Conservation (phyloP, 352 stramenopile genomes). For the Globisporangium nodosum region DNA sequence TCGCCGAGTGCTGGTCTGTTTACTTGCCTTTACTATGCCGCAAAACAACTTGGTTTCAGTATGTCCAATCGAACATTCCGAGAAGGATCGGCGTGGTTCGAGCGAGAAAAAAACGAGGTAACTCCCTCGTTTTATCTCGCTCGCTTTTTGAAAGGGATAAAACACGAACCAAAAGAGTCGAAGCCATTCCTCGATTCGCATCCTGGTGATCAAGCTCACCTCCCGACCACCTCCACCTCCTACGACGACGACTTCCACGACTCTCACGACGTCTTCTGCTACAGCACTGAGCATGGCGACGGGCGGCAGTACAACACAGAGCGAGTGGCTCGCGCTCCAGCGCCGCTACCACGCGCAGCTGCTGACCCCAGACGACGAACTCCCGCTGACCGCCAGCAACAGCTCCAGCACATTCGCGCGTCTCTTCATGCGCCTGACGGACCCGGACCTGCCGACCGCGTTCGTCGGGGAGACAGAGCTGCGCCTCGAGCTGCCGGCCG, state of each 20-base stretch:
- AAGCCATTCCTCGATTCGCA: neutral
- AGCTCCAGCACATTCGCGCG: constrained; percentile 10
- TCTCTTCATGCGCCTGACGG: constrained; percentile 58
- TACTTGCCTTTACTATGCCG: neutral
- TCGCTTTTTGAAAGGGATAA: neutral
- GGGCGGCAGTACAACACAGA: constrained; percentile 8
- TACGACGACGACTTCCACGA: neutral
- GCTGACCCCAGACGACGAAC: constrained; percentile 9
- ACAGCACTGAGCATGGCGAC: constrained; percentile 1
- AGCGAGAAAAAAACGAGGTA: neutral
- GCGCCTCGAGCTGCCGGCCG: constrained; percentile 35
- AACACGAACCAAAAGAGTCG: neutral
- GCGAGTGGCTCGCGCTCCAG: constrained; percentile 64
- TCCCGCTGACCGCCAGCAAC: constrained; percentile 5
- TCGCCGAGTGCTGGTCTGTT: neutral
- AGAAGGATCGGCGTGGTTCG: neutral
- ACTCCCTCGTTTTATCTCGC: neutral
- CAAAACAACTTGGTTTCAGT: neutral
- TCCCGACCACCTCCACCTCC: too few relatives aligned
- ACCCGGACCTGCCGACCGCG: constrained; percentile 47
- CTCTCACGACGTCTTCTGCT: neutral
- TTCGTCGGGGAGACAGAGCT: constrained; percentile 58
- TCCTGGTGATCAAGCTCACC: neutral
- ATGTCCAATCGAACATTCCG: neutral
- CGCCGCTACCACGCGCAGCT: constrained; percentile 53